Base-by-base conservation (phyloP, 768 basidiomycete genomes). In the Fistulinella prunicolor region DNA sequence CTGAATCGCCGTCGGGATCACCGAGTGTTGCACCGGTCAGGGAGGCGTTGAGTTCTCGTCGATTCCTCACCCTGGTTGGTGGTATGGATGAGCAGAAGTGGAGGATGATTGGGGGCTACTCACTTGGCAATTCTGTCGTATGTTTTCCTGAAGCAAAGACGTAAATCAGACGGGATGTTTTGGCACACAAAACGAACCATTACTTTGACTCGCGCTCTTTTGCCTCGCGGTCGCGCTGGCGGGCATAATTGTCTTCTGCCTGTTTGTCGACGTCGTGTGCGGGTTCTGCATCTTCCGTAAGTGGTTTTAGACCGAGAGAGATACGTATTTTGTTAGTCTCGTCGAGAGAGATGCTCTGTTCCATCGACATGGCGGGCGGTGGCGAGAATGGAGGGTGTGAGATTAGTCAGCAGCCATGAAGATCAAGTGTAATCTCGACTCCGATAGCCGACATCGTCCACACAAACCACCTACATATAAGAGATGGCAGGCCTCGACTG, bases 261-360 rank as follows among this genome's bases (percentile, higher is more conserved):
- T 84, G 70, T 60, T 86, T 82, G 47, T 96, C 94, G 55, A 80
- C 83, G 62, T 83, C 81, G 62, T 83, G 75, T n/a, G 76, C 78
- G 8, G 86, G 80, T 14, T 73, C 79, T 35, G 77, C 74, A 58
- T 92, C 89, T 57, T 93, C 94, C 16, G 85, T 87, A 47, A 98
- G 79, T 35, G 96, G 94, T 65, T 94, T 91, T 50, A 99, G 83
- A 55, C 96, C 96, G 32, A 96, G 79, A 5, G 86, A 87, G 49
- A 95, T 82, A 72, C 96, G 91, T 67, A 96, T 89, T 71, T 89
- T 94, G 78, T 94, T 94, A 30, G 93, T 94, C 75, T 94, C 92
- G 62, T 94, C 92, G 63, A 95, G 80, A 62, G 87, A 89, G 64
- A 95, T 87, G 56, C 88, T 85, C 68, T 89, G 82, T 73, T 91